phyloP scores from a whole-genome alignment of 306 rosid species.

The Corylus heterophylla region DNA sequence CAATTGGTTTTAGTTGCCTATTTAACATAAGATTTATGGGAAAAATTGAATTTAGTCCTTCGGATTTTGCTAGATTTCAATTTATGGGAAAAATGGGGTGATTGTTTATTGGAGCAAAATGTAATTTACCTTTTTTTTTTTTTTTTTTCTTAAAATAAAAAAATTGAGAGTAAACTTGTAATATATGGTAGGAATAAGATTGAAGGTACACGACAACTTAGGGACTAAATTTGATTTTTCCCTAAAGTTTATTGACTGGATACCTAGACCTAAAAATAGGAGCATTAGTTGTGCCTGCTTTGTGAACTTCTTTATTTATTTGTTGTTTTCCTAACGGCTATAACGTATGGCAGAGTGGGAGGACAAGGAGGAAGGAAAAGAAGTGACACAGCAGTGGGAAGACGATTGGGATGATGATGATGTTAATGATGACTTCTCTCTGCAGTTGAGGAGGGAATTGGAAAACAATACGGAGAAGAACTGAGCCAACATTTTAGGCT shows the following conservation, averaged over 20 bases:
- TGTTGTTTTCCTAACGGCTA: not conserved
- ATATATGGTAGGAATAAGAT: too few relatives aligned
- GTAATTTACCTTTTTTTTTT: too few relatives aligned
- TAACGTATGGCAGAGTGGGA: slow-evolving; percentile 60
- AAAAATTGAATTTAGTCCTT: too few relatives aligned
- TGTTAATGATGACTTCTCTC: slow-evolving; percentile 88
- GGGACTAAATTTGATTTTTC: too few relatives aligned
- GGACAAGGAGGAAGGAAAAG: slow-evolving; percentile 75
- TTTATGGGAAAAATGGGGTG: too few relatives aligned
- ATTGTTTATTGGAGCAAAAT: too few relatives aligned
- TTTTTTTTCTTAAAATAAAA: too few relatives aligned
- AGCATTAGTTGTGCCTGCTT: not conserved
- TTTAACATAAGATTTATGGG: too few relatives aligned
- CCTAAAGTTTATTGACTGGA: not conserved
- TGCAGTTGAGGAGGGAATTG: slow-evolving; percentile 81
- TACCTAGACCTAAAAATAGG: not conserved
- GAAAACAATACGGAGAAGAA: slow-evolving; percentile 63
- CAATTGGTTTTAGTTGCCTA: not conserved
- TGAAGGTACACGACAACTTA: too few relatives aligned
- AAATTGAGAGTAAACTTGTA: too few relatives aligned
- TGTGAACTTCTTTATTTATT: not conserved
- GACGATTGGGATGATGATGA: slow-evolving; percentile 98
- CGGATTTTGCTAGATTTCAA: too few relatives aligned
- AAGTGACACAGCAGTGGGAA: slow-evolving; percentile 89
- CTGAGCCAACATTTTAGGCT: slow-evolving; percentile 6